Evolutionary conservation across 257 asterid species (phyloP).

Genomic region (Cinchona pubescens): DNA sequence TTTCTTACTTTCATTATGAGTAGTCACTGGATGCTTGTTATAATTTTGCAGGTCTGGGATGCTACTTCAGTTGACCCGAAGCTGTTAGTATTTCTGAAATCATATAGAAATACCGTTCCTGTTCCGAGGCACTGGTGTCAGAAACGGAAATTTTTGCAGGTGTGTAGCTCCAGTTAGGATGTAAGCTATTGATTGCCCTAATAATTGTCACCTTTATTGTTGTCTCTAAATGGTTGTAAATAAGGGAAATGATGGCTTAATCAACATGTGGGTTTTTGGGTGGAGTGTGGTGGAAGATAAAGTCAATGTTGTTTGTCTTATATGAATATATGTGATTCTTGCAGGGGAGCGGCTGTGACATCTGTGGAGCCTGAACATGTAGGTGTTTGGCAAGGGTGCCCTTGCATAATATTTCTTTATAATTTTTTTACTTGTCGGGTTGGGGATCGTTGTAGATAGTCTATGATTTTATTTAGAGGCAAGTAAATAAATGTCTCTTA

Average conservation of each 20-base stretch:
- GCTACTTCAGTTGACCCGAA: slow-evolving; percentile 93
- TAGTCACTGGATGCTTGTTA: slow-evolving; percentile 8
- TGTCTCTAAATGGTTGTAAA: slow-evolving; percentile 1
- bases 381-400: slow-evolving; percentile 89
- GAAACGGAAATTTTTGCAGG: slow-evolving; percentile 95
- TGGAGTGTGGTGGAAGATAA: slow-evolving; percentile 52
- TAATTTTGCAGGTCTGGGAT: slow-evolving; percentile 81
- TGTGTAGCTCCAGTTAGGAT: slow-evolving; percentile 30
- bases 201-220: background rate
- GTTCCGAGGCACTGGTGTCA: slow-evolving; percentile 99
- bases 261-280: slow-evolving; percentile 46
- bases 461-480: slow-evolving; percentile 16
- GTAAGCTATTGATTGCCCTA: slow-evolving; percentile 12
- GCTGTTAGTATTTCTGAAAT: slow-evolving; percentile 86
- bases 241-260: slow-evolving; percentile 28
- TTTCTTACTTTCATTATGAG: background rate
- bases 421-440: slow-evolving; percentile 49
- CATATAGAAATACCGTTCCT: slow-evolving; percentile 88
- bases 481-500: slow-evolving; percentile 14
- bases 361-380: slow-evolving; percentile 93
- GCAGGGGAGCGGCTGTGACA: slow-evolving; percentile 96
- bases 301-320: slow-evolving; percentile 90
- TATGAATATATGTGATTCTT: slow-evolving; percentile 84
- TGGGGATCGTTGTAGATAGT: slow-evolving; percentile 42
- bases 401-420: slow-evolving; percentile 56